Evolutionary conservation across 2,329 filamentous ascomycete genomes (phyloP).

Genomic region (Sclerotinia spermophila): DNA sequence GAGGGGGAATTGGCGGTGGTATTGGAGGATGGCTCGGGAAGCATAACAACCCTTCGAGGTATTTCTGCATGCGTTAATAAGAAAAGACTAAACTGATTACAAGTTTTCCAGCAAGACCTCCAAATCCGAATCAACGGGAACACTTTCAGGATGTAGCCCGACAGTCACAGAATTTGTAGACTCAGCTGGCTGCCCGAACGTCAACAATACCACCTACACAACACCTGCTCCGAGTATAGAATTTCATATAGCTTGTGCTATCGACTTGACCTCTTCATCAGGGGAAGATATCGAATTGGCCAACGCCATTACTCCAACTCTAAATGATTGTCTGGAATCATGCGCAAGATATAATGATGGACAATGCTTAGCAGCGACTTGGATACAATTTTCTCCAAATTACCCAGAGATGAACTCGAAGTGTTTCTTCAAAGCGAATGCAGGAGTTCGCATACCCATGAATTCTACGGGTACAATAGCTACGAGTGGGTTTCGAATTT

Average conservation of each 20-base stretch:
- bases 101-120: neutral
- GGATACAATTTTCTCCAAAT: conserved; percentile 27
- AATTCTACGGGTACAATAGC: conserved; percentile 9
- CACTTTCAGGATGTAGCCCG: conserved; percentile 13
- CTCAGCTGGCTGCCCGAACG: conserved; percentile 25
- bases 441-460: conserved; percentile 11
- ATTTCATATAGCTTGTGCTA: conserved; percentile 25
- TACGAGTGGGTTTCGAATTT: conserved; percentile 14
- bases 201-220: conserved; percentile 23
- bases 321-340: conserved; percentile 23
- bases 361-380: conserved; percentile 26
- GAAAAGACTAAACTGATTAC: neutral
- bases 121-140: conserved; percentile 6
- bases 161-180: conserved; percentile 23
- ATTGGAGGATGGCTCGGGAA: conserved; percentile 18
- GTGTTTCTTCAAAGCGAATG: conserved; percentile 28
- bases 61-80: neutral
- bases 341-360: conserved; percentile 24
- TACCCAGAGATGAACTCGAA: conserved; percentile 24
- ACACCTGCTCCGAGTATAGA: conserved; percentile 18
- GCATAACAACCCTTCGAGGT: conserved; percentile 5
- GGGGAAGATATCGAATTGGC: conserved; percentile 25
- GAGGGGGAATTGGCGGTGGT: conserved; percentile 25
- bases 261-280: conserved; percentile 13
- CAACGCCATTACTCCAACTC: conserved; percentile 19